These are phyloP conservation scores for Saccharomycopsis oosterbeekiorum DNA, from an alignment of 805 yeast genomes.

Conservation along the genomic window DNA sequence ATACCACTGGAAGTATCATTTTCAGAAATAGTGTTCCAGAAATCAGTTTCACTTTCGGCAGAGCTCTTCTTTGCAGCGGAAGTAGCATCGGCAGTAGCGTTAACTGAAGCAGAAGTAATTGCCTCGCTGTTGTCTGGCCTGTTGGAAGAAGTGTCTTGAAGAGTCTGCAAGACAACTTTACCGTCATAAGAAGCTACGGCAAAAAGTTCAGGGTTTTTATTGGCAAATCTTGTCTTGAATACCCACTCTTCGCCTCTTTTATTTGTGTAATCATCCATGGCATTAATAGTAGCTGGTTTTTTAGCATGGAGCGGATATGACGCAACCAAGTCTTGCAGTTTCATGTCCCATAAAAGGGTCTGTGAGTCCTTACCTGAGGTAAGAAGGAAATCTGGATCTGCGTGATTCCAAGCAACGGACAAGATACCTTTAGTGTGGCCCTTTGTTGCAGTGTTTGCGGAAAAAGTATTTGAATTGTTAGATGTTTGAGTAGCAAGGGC, in stretches of 20 bases:
- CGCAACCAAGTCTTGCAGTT: slow-evolving; percentile 59
- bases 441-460: slow-evolving; percentile 34
- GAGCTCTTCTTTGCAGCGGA: slow-evolving; percentile 10
- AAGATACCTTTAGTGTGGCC: slow-evolving; percentile 87
- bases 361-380: slow-evolving; percentile 92
- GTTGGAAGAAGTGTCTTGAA: slow-evolving; percentile 67
- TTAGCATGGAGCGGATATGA: slow-evolving; percentile 51
- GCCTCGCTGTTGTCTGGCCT: slow-evolving; percentile 23
- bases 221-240: slow-evolving; percentile 82
- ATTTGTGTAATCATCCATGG: slow-evolving; percentile 34
- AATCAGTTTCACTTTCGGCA: slow-evolving; percentile 49
- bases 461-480: slow-evolving; percentile 7
- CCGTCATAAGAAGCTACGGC: slow-evolving; percentile 87
- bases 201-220: slow-evolving; percentile 77
- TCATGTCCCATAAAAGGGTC: slow-evolving; percentile 85
- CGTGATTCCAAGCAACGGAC: slow-evolving; percentile 87
- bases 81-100: slow-evolving; percentile 3
- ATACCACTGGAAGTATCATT: slow-evolving; percentile 22
- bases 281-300: slow-evolving; percentile 15
- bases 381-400: slow-evolving; percentile 66
- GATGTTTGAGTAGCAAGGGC: not conserved
- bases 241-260: slow-evolving; percentile 66
- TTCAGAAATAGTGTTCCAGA: slow-evolving; percentile 71
- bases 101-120: slow-evolving; percentile 1
- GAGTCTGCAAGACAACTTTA: slow-evolving; percentile 66